Percentiles rank a stretch among this genome's conserved stretches.
These are phyloP conservation scores for Sungouiozyma ichnusensis DNA, from an alignment of 805 yeast genomes.

Conservation along the genomic window DNA sequence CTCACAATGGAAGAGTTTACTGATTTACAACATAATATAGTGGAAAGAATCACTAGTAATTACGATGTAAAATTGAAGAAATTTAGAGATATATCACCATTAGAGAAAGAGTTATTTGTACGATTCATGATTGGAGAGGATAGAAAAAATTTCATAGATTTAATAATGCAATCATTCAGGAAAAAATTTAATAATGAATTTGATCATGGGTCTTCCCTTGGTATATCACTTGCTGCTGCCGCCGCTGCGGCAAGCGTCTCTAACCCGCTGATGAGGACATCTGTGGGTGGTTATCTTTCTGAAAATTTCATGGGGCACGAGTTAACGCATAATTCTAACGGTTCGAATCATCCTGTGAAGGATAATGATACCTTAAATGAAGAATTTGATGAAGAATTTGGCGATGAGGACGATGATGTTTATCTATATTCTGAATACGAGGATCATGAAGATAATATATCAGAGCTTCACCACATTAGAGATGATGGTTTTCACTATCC, in stretches of 20 bases:
- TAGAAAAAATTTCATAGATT: slow-evolving; percentile 19
- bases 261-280: slow-evolving; percentile 7
- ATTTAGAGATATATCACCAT: slow-evolving; percentile 19
- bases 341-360: slow-evolving; percentile 13
- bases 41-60: slow-evolving; percentile 24
- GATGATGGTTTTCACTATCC: slow-evolving; percentile 15
- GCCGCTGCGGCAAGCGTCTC: slow-evolving; percentile 19
- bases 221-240: slow-evolving; percentile 21
- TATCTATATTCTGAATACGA: slow-evolving; percentile 25
- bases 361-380: slow-evolving; percentile 11
- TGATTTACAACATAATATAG: slow-evolving; percentile 24
- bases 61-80: slow-evolving; percentile 21
- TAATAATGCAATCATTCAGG: slow-evolving; percentile 22
- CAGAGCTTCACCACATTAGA: slow-evolving; percentile 5
- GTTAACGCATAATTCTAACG: slow-evolving; percentile 14
- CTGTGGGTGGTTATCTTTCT: background rate
- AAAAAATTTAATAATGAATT: slow-evolving; percentile 18
- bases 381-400: slow-evolving; percentile 13
- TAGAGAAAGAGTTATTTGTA: slow-evolving; percentile 24
- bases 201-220: slow-evolving; percentile 13
- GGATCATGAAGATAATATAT: slow-evolving; percentile 10
- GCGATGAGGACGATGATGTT: slow-evolving; percentile 11
- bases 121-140: slow-evolving; percentile 26
- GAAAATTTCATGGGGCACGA: slow-evolving; percentile 19
- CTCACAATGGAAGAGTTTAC: slow-evolving; percentile 24